phyloP scores from a whole-genome alignment of 2,329 filamentous ascomycete genomes.

The Hymenoscyphus albidus region DNA sequence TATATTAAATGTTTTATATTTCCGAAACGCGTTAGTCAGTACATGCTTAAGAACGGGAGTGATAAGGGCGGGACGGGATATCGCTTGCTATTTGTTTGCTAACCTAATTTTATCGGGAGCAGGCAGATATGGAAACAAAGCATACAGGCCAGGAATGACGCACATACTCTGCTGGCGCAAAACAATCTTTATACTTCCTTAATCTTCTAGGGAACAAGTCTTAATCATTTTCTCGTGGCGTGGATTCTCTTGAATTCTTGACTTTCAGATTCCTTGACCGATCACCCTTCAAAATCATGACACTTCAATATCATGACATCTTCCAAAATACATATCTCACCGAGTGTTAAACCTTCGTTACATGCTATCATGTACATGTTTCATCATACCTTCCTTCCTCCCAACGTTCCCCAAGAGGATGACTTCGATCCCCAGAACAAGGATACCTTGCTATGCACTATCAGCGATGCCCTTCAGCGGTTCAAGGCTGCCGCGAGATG shows the following conservation, averaged over 20 bases:
- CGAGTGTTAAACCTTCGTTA: no score
- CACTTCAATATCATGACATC: no score
- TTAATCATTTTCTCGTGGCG: neutral
- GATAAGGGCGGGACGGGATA: neutral
- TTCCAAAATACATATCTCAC: no score
- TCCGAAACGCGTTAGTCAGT: neutral
- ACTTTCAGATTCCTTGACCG: conserved; percentile 1
- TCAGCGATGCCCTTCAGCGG: neutral
- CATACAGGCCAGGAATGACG: neutral
- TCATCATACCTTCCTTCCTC: conserved; percentile 46
- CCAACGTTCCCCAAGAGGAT: conserved; percentile 41
- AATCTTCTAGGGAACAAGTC: neutral
- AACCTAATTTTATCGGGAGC: neutral
- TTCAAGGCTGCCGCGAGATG: neutral
- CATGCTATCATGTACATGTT: conserved; percentile 28
- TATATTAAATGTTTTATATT: neutral
- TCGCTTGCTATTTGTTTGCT: neutral
- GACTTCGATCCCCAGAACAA: conserved; percentile 27
- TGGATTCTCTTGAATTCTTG: no score
- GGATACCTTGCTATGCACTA: neutral
- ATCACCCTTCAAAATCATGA: no score
- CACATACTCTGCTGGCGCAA: neutral
- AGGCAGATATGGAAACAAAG: neutral
- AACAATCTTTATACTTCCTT: neutral
- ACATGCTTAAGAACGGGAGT: neutral